Conservation (phyloP, 768 basidiomycete species). For the Russula sp. region DNA sequence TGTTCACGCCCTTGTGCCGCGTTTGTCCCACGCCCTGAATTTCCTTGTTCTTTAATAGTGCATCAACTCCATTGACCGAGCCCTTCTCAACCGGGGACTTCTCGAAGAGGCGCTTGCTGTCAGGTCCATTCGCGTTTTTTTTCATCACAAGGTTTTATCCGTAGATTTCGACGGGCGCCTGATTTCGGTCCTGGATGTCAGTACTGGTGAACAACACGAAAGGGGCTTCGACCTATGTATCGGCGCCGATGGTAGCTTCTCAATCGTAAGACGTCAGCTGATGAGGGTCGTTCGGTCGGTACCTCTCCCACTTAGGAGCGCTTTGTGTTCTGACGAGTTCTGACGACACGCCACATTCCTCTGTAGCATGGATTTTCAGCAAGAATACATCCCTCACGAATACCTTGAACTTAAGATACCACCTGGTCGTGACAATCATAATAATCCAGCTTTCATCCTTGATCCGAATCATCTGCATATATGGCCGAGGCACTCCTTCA, state of each 20-base stretch:
- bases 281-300: conserved; percentile 89
- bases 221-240: conserved; percentile 75
- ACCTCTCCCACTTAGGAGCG: conserved; percentile 35
- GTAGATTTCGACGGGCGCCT: conserved; percentile 70
- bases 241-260: conserved; percentile 94
- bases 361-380: conserved; percentile 87
- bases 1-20: conserved; percentile 31
- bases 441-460: conserved; percentile 70
- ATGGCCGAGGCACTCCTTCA: conserved; percentile 98
- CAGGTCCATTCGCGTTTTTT: conserved; percentile 64
- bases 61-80: conserved; percentile 91
- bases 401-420: conserved; percentile 98
- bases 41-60: conserved; percentile 50
- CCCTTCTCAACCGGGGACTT: conserved; percentile 81
- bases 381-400: conserved; percentile 93
- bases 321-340: conserved; percentile 32
- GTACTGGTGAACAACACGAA: conserved; percentile 43
- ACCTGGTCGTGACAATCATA: conserved; percentile 60
- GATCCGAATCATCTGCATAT: conserved; percentile 97
- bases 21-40: conserved; percentile 34
- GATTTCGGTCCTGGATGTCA: conserved; percentile 51
- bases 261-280: conserved; percentile 86
- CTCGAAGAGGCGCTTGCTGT: conserved; percentile 67
- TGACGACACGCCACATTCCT: conserved; percentile 6
- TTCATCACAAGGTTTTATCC: conserved; percentile 75